A percentile compares a stretch with the other conserved stretches of the same genome.
These are phyloP conservation scores for Golubevia sp. DNA, from an alignment of 1,284 basidiomycete species.

Conservation along the genomic window DNA sequence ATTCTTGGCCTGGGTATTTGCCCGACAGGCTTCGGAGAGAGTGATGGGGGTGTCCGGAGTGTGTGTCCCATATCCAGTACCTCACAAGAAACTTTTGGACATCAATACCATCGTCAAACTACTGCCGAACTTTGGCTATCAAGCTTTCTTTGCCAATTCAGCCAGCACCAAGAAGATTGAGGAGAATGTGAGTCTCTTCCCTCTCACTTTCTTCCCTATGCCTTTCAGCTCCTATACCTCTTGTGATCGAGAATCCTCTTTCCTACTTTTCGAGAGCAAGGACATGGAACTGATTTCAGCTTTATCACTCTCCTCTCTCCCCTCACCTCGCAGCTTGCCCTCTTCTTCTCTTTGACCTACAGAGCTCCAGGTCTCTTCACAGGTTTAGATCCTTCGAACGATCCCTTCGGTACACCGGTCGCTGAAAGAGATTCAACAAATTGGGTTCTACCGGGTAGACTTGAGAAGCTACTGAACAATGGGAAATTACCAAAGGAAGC, in stretches of 20 bases:
- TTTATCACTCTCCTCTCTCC: neutral
- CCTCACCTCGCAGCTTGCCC: no score
- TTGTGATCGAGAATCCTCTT: no score
- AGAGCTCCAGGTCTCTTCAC: conserved; percentile 31
- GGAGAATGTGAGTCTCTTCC: conserved; percentile 15
- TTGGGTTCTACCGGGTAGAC: conserved; percentile 29
- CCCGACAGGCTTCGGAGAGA: conserved; percentile 27
- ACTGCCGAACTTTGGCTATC: conserved; percentile 41
- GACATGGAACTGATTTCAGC: no score
- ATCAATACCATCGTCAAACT: conserved; percentile 22
- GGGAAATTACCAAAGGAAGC: conserved; percentile 20
- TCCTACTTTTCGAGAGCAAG: no score
- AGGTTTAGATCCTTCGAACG: conserved; percentile 8
- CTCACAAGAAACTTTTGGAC: conserved; percentile 20
- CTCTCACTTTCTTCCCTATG: neutral
- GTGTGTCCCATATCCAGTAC: conserved; percentile 30
- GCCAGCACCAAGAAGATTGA: conserved; percentile 38
- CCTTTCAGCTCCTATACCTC: neutral
- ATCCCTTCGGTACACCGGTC: neutral
- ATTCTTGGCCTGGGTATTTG: conserved; percentile 38
- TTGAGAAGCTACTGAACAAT: conserved; percentile 32
- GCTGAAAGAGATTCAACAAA: conserved; percentile 18
- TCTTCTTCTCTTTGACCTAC: conserved; percentile 34
- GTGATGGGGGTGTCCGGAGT: conserved; percentile 34
- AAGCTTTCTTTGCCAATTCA: conserved; percentile 38